These are phyloP conservation scores for Pseudocercospora crystallina DNA, from an alignment of 2,329 filamentous ascomycete genomes.

Conservation along the genomic window DNA sequence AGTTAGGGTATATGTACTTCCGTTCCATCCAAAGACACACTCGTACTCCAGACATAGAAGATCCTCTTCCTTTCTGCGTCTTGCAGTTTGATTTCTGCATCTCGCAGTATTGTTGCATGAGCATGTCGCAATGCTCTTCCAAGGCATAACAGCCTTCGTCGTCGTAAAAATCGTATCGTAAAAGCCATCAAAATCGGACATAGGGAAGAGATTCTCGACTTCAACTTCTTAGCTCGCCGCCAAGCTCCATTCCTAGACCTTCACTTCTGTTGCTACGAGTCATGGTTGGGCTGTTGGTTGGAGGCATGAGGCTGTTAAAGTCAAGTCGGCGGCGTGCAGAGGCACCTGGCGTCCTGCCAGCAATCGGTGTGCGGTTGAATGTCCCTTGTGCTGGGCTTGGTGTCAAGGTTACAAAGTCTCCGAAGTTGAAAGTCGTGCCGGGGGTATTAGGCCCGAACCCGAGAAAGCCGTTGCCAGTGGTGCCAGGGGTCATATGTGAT, in stretches of 20 bases:
- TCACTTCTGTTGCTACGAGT: conserved; percentile 43
- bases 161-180: conserved; percentile 16
- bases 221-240: conserved; percentile 54
- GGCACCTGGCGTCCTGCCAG: conserved; percentile 67
- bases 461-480: conserved; percentile 56
- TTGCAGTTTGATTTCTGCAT: neutral
- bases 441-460: conserved; percentile 71
- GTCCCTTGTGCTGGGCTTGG: conserved; percentile 88
- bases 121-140: neutral
- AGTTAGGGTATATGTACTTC: conserved; percentile 6
- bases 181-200: conserved; percentile 9
- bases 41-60: neutral
- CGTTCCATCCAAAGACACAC: neutral
- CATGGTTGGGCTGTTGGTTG: conserved; percentile 46
- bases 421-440: conserved; percentile 84
- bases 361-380: conserved; percentile 65
- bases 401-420: conserved; percentile 96
- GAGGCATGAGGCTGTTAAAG: conserved; percentile 72
- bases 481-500: conserved; percentile 84
- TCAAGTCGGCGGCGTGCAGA: conserved; percentile 72
- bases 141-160: neutral
- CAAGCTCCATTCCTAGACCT: conserved; percentile 64
- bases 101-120: neutral
- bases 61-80: conserved; percentile 1
- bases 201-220: conserved; percentile 3